Evolutionary conservation across 176 grass and related monocot species (phyloP).

Genomic region (Musa schizocarpa): DNA sequence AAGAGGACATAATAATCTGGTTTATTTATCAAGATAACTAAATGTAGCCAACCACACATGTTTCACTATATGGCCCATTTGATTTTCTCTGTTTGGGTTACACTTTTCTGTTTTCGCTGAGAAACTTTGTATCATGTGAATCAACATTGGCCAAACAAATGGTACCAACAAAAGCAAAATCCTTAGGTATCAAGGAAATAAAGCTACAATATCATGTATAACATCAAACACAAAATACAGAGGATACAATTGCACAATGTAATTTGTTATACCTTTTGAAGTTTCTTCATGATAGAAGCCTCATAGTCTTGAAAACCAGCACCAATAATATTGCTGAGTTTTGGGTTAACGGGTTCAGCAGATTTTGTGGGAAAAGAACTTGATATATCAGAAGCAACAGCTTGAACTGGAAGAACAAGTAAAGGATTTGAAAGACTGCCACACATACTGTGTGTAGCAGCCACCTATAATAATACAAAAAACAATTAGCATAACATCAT

Average conservation of each 20-base stretch:
- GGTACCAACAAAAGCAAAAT: background rate
- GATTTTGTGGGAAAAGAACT: conserved; percentile 25
- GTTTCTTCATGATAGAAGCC: conserved; percentile 66
- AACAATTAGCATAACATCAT: conserved; percentile 2
- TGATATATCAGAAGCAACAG: conserved; percentile 16
- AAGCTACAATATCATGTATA: background rate
- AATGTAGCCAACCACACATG: no score
- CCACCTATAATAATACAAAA: conserved; percentile 30
- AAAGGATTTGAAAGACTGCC: conserved; percentile 46
- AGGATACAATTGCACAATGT: background rate
- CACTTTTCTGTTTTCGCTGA: no score
- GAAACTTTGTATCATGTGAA: background rate
- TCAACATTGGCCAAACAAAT: background rate
- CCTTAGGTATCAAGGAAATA: background rate
- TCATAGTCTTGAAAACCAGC: conserved; percentile 82
- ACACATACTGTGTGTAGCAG: conserved; percentile 38
- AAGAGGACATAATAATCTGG: no score
- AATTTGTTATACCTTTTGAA: conserved; percentile 59
- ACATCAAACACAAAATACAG: background rate
- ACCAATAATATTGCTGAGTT: conserved; percentile 45
- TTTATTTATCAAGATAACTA: no score
- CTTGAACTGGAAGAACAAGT: conserved; percentile 58
- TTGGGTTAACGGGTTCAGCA: conserved; percentile 40
- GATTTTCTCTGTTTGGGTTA: no score
- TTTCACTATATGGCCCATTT: no score